Evolutionary conservation across 352 stramenopile species (phyloP).

Genomic region (Phytophthora sansomeana): DNA sequence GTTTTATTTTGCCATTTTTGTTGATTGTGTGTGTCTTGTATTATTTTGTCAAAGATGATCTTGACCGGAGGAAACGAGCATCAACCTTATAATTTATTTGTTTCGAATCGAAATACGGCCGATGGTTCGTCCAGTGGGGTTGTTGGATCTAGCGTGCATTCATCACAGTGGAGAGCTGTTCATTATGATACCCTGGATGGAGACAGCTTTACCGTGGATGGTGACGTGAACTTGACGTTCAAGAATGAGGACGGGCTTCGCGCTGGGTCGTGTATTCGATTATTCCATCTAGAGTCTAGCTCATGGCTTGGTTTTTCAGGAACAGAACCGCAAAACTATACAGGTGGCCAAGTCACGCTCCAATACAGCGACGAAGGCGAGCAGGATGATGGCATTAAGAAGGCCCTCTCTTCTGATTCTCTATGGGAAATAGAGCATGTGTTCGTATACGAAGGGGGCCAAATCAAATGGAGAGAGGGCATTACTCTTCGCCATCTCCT

Average conservation of each 20-base stretch:
- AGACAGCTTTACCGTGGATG: slow-evolving; percentile 11
- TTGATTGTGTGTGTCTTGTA: neutral
- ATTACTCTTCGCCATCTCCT: slow-evolving; percentile 66
- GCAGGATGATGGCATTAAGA: slow-evolving; percentile 38
- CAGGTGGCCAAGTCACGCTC: slow-evolving; percentile 40
- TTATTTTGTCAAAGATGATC: slow-evolving; percentile 46
- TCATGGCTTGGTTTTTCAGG: slow-evolving; percentile 64
- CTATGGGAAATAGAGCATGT: slow-evolving; percentile 71
- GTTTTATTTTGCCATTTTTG: neutral
- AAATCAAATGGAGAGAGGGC: slow-evolving; percentile 58
- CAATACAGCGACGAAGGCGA: slow-evolving; percentile 60
- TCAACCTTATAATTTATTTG: slow-evolving; percentile 65
- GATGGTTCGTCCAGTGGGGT: slow-evolving; percentile 46
- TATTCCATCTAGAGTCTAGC: slow-evolving; percentile 73
- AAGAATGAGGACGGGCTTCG: slow-evolving; percentile 42
- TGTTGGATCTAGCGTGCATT: slow-evolving; percentile 65
- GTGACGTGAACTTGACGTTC: slow-evolving; percentile 5
- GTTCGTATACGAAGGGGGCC: slow-evolving; percentile 59
- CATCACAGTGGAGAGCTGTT: slow-evolving; percentile 65
- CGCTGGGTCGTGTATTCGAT: slow-evolving; percentile 61
- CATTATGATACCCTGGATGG: slow-evolving; percentile 56
- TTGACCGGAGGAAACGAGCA: slow-evolving; percentile 55
- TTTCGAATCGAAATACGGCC: slow-evolving; percentile 58
- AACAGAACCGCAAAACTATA: slow-evolving; percentile 1
- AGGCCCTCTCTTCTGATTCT: slow-evolving; percentile 52